Base-by-base conservation (phyloP, 2,329 filamentous ascomycete species). In the Pochonia chlamydosporia region DNA sequence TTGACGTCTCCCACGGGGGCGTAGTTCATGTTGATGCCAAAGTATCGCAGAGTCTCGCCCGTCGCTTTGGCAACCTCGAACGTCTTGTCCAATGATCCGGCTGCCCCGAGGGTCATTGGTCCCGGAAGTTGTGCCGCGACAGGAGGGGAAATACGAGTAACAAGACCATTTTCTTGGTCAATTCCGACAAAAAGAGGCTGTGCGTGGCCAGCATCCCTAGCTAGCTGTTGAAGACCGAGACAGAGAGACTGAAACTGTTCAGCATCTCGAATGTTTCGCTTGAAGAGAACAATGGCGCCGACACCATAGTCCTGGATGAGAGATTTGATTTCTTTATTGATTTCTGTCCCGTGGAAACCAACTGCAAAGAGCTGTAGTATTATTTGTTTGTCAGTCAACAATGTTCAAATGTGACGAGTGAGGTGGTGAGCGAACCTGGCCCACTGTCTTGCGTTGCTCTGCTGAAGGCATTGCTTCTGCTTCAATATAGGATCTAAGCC, bases 11-110 rank as follows among this genome's bases (percentile, higher is more conserved):
- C 57, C 5, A 60, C 55, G 1, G 57, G 57, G 1, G 57, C 56
- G 24, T 60, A 60, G 49, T 60, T 60, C 53, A 60, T 56, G 40
- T 60, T 60, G 50, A 60, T 59, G 50, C 56, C 57, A 37, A 60
- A 60, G 28, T 56, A 54, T 14, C 47, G 44, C 7, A 60, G 49
- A 47, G 52, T 56, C 31, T 54, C 50, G 11, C 44, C 56, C 0
- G 56, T 60, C 20, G 52, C 53, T 16, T 43, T 48, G 18, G 55
- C 55, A 13, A 60, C 56, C 6, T 46, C 40, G 21, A 50, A 43
- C 1, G 51, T 46, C 5, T 25, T 46, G 3, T 54, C 52, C 1
- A 54, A 33, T 1, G 53, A 53, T n/a, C 54, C 52, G 4, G 55
- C 33, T 3, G 57, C 57, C 3, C 50, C 57, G 6, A 60, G 52